These are phyloP conservation scores for Ogataea chonburiensis DNA, from an alignment of 805 yeast genomes.

Conservation along the genomic window DNA sequence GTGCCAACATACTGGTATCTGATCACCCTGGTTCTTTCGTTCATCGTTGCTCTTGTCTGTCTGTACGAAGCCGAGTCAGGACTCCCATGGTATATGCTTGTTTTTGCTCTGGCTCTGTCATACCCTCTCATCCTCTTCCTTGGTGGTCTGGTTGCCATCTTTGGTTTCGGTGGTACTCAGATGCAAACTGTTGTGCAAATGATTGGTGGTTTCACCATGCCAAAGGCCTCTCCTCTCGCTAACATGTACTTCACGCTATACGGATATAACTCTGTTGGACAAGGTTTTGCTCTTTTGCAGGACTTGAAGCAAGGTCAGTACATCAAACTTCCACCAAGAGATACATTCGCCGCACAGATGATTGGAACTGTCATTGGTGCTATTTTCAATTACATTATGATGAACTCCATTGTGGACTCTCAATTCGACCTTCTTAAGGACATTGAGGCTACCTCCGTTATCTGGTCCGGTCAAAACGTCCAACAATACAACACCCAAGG, in stretches of 20 bases:
- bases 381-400: conserved; percentile 28
- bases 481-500: conserved; percentile 37
- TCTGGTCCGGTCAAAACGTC: conserved; percentile 37
- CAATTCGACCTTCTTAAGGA: conserved; percentile 29
- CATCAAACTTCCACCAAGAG: conserved; percentile 42
- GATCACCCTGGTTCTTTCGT: conserved; percentile 29
- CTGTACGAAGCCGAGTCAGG: conserved; percentile 28
- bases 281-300: conserved; percentile 42
- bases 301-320: conserved; percentile 44
- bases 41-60: conserved; percentile 35
- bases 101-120: conserved; percentile 20
- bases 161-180: conserved; percentile 29
- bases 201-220: conserved; percentile 42
- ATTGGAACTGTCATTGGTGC: conserved; percentile 36
- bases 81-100: conserved; percentile 33
- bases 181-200: conserved; percentile 28
- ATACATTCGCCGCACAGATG: conserved; percentile 43
- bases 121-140: conserved; percentile 17
- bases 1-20: conserved; percentile 38
- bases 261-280: conserved; percentile 41
- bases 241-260: conserved; percentile 42
- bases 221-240: conserved; percentile 36
- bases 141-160: conserved; percentile 29
- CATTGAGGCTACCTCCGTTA: conserved; percentile 32
- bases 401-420: conserved; percentile 34